Percentiles rank a stretch among this genome's conserved stretches.
Conservation (phyloP, 1,139 yeast species). For the Trichomonascaceae sp. region DNA sequence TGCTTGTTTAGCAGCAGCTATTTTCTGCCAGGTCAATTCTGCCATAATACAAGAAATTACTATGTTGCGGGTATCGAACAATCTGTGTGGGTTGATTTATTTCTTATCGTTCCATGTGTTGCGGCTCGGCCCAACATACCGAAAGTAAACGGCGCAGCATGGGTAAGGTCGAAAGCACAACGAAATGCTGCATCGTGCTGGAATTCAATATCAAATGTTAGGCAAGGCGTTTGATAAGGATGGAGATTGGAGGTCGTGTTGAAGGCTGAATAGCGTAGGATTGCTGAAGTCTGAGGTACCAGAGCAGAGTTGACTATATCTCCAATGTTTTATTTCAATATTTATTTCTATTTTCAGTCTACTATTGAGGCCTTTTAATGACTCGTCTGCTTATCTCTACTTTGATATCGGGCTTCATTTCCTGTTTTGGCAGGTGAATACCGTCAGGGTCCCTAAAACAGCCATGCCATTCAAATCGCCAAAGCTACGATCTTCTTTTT, state of each 20-base stretch:
- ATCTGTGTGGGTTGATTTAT: not conserved
- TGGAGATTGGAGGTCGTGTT: too few relatives aligned
- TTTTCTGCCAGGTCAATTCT: constrained; percentile 9
- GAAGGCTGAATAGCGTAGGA: too few relatives aligned
- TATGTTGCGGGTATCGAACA: not conserved
- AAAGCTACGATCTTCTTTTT: too few relatives aligned
- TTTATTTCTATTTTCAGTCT: not conserved
- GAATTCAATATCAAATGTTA: too few relatives aligned
- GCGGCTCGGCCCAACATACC: not conserved
- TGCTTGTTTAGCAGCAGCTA: constrained; percentile 9
- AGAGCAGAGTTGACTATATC: too few relatives aligned
- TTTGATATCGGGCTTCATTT: not conserved
- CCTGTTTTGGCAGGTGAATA: not conserved
- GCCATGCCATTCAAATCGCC: too few relatives aligned
- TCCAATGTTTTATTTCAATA: too few relatives aligned
- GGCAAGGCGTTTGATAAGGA: too few relatives aligned
- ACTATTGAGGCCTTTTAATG: not conserved
- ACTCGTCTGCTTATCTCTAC: too few relatives aligned
- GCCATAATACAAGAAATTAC: not conserved
- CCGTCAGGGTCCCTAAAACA: not conserved
- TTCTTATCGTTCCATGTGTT: not conserved
- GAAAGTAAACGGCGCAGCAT: not conserved
- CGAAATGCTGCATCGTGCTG: not conserved
- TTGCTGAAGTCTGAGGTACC: too few relatives aligned
- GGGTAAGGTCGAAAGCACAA: not conserved